phyloP scores from a whole-genome alignment of 2,329 filamentous ascomycete genomes.

The Pyrenophora teres region DNA sequence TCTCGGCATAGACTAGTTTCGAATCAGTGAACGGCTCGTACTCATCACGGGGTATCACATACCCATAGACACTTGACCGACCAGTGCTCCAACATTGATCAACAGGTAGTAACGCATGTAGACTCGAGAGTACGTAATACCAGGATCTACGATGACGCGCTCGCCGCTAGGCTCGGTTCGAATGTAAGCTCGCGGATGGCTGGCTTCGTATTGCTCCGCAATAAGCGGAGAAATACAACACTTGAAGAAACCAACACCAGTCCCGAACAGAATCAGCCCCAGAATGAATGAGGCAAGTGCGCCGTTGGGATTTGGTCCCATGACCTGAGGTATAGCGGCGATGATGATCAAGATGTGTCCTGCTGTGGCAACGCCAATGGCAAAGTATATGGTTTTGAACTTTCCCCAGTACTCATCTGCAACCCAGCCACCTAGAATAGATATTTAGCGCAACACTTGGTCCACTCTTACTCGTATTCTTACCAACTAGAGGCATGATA shows the following conservation, averaged over 20 bases:
- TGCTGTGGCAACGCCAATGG: slow-evolving; percentile 61
- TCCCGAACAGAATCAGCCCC: slow-evolving; percentile 51
- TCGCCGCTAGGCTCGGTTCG: slow-evolving; percentile 61
- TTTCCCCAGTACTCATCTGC: slow-evolving; percentile 64
- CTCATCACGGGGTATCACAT: neutral
- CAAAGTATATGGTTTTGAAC: slow-evolving; percentile 62
- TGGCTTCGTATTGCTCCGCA: slow-evolving; percentile 70
- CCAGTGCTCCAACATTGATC: slow-evolving; percentile 68
- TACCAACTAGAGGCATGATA: slow-evolving; percentile 32
- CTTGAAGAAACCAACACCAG: slow-evolving; percentile 53
- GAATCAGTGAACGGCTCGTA: neutral
- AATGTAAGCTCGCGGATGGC: slow-evolving; percentile 53
- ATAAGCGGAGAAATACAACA: slow-evolving; percentile 61
- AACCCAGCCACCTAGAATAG: slow-evolving; percentile 60
- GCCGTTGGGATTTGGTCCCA: slow-evolving; percentile 37
- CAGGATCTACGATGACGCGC: slow-evolving; percentile 70
- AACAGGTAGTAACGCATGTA: slow-evolving; percentile 74
- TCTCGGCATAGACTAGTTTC: slow-evolving; percentile 66
- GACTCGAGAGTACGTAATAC: slow-evolving; percentile 67
- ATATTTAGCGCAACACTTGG: slow-evolving; percentile 40
- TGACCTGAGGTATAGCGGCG: slow-evolving; percentile 56
- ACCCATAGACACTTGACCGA: slow-evolving; percentile 65
- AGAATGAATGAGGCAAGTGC: slow-evolving; percentile 56
- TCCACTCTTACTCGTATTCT: slow-evolving; percentile 9
- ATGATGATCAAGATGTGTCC: slow-evolving; percentile 60